Evolutionary conservation across 2,329 filamentous ascomycete genomes (phyloP), one percentile per base, ranked within the genome.

Genomic region (Lasiodiplodia sp.): DNA sequence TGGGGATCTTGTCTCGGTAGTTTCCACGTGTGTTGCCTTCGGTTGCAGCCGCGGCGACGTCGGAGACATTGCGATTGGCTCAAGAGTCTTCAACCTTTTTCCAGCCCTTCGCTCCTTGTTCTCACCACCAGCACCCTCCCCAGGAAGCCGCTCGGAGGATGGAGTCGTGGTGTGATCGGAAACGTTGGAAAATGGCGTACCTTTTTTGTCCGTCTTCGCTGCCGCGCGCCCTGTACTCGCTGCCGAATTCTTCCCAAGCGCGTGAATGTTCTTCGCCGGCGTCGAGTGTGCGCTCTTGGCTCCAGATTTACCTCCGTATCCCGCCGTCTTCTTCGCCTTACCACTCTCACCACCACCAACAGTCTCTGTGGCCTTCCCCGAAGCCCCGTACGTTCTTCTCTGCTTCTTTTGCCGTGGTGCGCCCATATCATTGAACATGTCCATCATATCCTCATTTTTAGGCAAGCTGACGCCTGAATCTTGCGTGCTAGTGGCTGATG

Each of bases 171-270:
- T 28, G 7, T 53, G 52, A 2, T 6, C 40, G 12, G 47, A 52
- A 64, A 52, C 23, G 6, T 10, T 23, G n/a, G 60, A 52, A 38
- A 64, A 38, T 52, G 44, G 60, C 60, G 28, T 64, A 64, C 60
- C 60, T 64, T 64, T 64, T 21, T 64, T 64, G 31, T n/a, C 11
- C 23, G 4, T 23, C 25, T 49, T 25, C 12, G n/a, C 58, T 16
- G 25, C 34, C 31, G 40, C 23, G 23, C 8, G 58, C 18, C 25
- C 44, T 40, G 40, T 23, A 8, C 12, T 25, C 25, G 25, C 7
- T 16, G 28, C 23, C 7, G 23, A 16, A n/a, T n/a, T 28, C 40
- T 21, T 37, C 44, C 10, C 18, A 21, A 21, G 18, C 44, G 18
- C 7, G n/a, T 40, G 58, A 8, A 51, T 28, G 6, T 21, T 64